Conservation (phyloP, 345 rosid genomes). For the Viola odorata region DNA sequence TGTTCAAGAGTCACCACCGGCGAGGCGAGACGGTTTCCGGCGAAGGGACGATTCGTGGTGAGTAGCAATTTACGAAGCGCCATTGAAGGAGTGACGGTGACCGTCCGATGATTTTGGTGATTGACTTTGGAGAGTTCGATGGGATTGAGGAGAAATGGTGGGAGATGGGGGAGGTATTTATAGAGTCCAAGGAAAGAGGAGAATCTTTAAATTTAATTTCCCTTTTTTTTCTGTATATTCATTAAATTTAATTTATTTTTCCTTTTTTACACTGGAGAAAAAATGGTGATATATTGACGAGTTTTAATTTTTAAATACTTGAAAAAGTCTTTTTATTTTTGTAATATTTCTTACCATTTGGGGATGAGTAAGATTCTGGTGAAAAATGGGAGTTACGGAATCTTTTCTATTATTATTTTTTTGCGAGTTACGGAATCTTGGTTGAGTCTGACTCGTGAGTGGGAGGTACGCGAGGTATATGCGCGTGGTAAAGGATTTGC, state of each 20-base stretch:
- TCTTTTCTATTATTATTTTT: too few species aligned
- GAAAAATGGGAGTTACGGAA: too few species aligned
- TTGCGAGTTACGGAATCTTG: too few species aligned
- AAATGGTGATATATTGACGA: background rate
- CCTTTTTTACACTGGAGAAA: background rate
- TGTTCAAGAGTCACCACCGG: conserved; percentile 20
- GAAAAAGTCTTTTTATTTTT: too few species aligned
- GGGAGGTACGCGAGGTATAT: too few species aligned
- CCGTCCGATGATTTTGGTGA: too few species aligned
- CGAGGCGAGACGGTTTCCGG: conserved; percentile 20
- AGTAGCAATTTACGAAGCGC: conserved; percentile 36
- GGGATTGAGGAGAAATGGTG: background rate
- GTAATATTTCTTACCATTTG: too few species aligned
- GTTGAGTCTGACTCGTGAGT: too few species aligned
- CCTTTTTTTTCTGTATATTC: background rate
- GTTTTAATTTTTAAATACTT: too few species aligned
- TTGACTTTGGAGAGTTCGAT: background rate
- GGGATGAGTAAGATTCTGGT: too few species aligned
- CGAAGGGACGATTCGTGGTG: conserved; percentile 32
- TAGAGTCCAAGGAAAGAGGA: conserved; percentile 33
- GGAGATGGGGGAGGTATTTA: conserved; percentile 15
- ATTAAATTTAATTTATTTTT: background rate
- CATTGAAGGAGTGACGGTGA: conserved; percentile 26
- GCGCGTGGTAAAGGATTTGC: too few species aligned
- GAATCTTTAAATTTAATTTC: conserved; percentile 9